Evolutionary conservation across 352 stramenopile species (phyloP).

Genomic region (Pythium brassicae): DNA sequence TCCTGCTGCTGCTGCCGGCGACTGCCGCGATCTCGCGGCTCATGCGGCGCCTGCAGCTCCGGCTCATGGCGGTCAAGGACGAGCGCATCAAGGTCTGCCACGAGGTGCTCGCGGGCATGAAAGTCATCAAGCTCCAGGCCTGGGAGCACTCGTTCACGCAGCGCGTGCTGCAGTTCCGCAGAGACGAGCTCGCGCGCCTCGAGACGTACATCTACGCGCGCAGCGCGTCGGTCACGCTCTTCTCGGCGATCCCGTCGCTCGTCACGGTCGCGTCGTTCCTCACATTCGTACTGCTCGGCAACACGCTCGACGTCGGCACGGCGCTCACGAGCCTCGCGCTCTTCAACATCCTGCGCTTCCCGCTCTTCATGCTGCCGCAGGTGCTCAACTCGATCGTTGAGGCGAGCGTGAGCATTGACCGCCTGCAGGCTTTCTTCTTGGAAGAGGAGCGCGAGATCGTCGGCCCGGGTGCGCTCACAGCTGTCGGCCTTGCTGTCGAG

Average conservation of each 20-base stretch:
- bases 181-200: constrained; percentile 81
- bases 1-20: constrained; percentile 91
- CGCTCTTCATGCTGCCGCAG: constrained; percentile 95
- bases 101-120: constrained; percentile 93
- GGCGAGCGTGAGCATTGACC: constrained; percentile 66
- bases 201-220: constrained; percentile 41
- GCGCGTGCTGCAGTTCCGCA: constrained; percentile 54
- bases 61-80: constrained; percentile 92
- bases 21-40: constrained; percentile 84
- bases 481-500: constrained; percentile 30
- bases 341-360: constrained; percentile 93
- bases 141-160: constrained; percentile 89
- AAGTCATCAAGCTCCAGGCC: constrained; percentile 96
- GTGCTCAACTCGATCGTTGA: constrained; percentile 95
- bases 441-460: constrained; percentile 68
- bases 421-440: constrained; percentile 50
- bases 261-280: constrained; percentile 47
- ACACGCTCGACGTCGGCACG: constrained; percentile 51
- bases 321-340: constrained; percentile 52
- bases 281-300: constrained; percentile 48
- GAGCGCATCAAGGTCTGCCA: constrained; percentile 93
- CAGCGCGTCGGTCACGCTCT: constrained; percentile 46
- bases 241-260: constrained; percentile 44
- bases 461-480: constrained; percentile 61
- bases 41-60: constrained; percentile 86